Percentiles rank a stretch among this genome's conserved stretches.
phyloP scores from a whole-genome alignment of 441 rosid genomes.

The Jatropha multifida region DNA sequence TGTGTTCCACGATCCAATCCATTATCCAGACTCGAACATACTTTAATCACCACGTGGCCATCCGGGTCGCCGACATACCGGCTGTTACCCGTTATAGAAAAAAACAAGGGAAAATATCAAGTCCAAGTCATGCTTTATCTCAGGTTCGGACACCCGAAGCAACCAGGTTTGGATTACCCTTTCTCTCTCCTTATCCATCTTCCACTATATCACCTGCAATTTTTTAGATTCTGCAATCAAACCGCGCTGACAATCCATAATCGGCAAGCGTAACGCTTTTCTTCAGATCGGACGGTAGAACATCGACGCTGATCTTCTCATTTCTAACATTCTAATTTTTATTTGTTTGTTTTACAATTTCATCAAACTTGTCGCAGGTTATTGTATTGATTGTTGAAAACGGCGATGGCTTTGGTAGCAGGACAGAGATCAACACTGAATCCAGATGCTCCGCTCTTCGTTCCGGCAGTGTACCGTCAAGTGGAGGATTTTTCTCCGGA shows the following conservation, averaged over 20 bases:
- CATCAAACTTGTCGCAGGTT: background rate
- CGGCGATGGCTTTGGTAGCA: slow-evolving; percentile 33
- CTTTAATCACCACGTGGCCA: slow-evolving; percentile 2
- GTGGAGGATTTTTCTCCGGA: slow-evolving; percentile 58
- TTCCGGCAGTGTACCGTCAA: slow-evolving; percentile 27
- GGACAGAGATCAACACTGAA: slow-evolving; percentile 38
- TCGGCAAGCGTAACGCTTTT: no score
- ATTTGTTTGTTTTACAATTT: background rate
- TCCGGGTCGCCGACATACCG: background rate
- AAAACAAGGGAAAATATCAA: background rate
- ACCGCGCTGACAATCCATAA: background rate
- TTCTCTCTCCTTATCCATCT: background rate
- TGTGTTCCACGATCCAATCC: slow-evolving; percentile 2
- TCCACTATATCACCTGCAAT: background rate
- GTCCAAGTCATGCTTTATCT: background rate
- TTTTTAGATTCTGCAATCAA: background rate
- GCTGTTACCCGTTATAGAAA: background rate
- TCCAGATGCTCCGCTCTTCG: slow-evolving; percentile 37
- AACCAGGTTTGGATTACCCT: slow-evolving; percentile 1
- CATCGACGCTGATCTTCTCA: background rate
- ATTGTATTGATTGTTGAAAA: background rate
- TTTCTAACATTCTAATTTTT: background rate
- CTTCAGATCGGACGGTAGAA: background rate
- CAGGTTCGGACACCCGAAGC: slow-evolving; percentile 11
- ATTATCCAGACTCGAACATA: background rate